These are phyloP conservation scores for Sclerotinia spermophila DNA, from an alignment of 2,329 filamentous ascomycete species.

Conservation along the genomic window DNA sequence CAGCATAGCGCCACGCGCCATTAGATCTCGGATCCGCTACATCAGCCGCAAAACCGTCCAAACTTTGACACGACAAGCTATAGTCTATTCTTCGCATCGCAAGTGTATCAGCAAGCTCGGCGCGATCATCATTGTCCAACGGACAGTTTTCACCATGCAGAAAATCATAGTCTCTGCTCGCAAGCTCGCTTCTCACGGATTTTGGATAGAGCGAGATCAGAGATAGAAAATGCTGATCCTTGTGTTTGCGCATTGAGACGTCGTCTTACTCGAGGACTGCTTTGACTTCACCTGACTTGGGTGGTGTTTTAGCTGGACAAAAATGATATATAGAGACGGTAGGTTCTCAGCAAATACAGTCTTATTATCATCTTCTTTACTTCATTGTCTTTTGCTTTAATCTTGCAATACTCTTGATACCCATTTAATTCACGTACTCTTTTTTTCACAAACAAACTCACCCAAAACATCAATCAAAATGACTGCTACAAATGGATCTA, in stretches of 20 bases:
- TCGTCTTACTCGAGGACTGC: neutral
- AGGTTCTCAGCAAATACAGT: neutral
- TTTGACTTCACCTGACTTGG: conserved; percentile 14
- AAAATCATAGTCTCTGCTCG: neutral
- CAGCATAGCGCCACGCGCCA: neutral
- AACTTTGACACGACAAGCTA: neutral
- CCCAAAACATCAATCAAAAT: conserved; percentile 16
- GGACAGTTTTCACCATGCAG: neutral
- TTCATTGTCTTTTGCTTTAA: conserved; percentile 1
- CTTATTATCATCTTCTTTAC: neutral
- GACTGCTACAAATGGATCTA: conserved; percentile 19
- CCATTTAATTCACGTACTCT: neutral
- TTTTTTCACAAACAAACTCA: neutral
- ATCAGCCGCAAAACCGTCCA: conserved; percentile 1
- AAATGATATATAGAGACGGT: conserved; percentile 4
- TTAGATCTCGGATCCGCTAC: conserved; percentile 8
- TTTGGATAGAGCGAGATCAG: conserved; percentile 11
- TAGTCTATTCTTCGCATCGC: neutral
- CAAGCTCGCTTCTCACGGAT: conserved; percentile 11
- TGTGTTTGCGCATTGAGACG: conserved; percentile 5
- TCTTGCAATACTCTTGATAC: conserved; percentile 10
- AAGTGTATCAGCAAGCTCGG: neutral
- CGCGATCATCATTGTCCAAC: neutral
- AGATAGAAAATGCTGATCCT: neutral
- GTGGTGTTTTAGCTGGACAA: neutral